phyloP scores from a whole-genome alignment of 306 rosid genomes.

The Quercus bicolor region DNA sequence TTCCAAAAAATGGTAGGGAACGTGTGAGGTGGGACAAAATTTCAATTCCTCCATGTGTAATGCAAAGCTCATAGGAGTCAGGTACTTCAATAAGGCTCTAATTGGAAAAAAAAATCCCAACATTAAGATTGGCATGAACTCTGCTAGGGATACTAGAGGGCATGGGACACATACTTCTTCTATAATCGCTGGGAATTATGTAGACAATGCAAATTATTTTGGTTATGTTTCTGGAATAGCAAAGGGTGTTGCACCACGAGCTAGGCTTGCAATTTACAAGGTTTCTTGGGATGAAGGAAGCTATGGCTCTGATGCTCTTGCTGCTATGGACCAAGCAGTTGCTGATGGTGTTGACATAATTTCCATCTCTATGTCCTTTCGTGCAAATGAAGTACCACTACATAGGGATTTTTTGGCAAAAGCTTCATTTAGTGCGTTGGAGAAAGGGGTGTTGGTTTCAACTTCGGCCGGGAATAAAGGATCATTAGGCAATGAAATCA shows the following conservation, averaged over 20 bases:
- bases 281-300: constrained; percentile 38
- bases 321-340: constrained; percentile 29
- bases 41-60: constrained; percentile 37
- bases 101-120: constrained; percentile 18
- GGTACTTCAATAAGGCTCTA: constrained; percentile 37
- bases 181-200: constrained; percentile 37
- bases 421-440: constrained; percentile 36
- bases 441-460: constrained; percentile 29
- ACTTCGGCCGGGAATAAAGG: constrained; percentile 11
- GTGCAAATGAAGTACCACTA: constrained; percentile 8
- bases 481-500: background rate
- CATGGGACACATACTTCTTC: constrained; percentile 42
- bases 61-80: constrained; percentile 32
- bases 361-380: constrained; percentile 17
- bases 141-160: constrained; percentile 30
- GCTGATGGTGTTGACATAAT: constrained; percentile 36
- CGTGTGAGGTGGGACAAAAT: constrained; percentile 38
- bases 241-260: constrained; percentile 31
- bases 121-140: constrained; percentile 30
- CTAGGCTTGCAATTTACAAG: constrained; percentile 29
- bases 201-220: constrained; percentile 22
- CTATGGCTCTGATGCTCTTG: constrained; percentile 32
- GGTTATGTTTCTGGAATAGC: constrained; percentile 36
- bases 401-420: constrained; percentile 26
- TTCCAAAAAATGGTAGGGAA: constrained; percentile 39